Evolutionary conservation across 768 basidiomycete genomes (phyloP).

Genomic region (Arthromyces matolae): DNA sequence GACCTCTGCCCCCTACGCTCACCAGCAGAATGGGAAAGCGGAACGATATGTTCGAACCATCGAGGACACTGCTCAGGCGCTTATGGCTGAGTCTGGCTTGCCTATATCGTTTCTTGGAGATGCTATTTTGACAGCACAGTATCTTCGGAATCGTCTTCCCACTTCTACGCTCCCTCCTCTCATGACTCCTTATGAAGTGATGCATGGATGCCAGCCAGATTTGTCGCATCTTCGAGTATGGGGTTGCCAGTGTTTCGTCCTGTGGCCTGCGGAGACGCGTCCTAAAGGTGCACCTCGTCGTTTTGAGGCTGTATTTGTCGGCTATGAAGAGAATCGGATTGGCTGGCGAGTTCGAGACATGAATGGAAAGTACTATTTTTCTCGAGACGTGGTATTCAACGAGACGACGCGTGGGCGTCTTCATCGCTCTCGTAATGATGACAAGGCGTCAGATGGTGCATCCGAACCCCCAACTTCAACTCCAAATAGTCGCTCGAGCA

Average conservation of each 20-base stretch:
- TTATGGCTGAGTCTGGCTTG: slow-evolving; percentile 22
- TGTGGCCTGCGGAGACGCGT: slow-evolving; percentile 18
- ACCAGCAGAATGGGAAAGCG: slow-evolving; percentile 30
- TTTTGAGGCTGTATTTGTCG: slow-evolving; percentile 23
- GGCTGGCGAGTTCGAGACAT: not conserved
- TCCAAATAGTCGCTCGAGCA: too few relatives aligned
- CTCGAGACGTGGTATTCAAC: not conserved
- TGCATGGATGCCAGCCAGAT: slow-evolving; percentile 22
- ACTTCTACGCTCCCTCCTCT: slow-evolving; percentile 20
- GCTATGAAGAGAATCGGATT: slow-evolving; percentile 1
- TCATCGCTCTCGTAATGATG: too few relatives aligned
- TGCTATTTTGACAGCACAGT: slow-evolving; percentile 18
- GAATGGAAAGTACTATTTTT: too few relatives aligned
- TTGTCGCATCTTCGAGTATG: slow-evolving; percentile 26
- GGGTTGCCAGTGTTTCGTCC: slow-evolving; percentile 24
- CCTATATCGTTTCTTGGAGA: slow-evolving; percentile 23
- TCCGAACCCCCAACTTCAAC: too few relatives aligned
- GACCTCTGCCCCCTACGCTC: slow-evolving; percentile 28
- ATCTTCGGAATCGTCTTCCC: slow-evolving; percentile 22
- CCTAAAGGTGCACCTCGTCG: slow-evolving; percentile 11
- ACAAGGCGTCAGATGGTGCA: too few relatives aligned
- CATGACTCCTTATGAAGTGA: slow-evolving; percentile 19
- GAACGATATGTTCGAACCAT: slow-evolving; percentile 27
- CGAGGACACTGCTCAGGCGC: slow-evolving; percentile 18
- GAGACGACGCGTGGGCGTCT: too few relatives aligned